Evolutionary conservation across 2,329 filamentous ascomycete genomes (phyloP), one percentile per base, ranked within the genome.

Genomic region (Macrophomina phaseolina): DNA sequence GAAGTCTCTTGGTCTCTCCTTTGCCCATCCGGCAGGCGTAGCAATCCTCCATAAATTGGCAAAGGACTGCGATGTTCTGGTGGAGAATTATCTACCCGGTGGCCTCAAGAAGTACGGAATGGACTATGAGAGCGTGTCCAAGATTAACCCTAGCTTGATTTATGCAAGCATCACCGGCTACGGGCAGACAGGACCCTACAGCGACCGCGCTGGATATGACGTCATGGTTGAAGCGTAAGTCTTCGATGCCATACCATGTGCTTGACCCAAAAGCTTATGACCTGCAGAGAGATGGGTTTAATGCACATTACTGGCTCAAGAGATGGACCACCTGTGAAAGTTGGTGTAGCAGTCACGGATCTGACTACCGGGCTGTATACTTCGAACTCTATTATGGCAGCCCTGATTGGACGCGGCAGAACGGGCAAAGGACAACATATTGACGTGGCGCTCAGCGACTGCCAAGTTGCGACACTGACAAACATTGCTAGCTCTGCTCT

Each of bases 161-260:
- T 99, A 99, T 76, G 93, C 94, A 14, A 97, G 93, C 71, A 97
- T 99, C 73, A 99, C 95, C 0, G 95, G 95, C 0, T 99, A 98
- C 75, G 95, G 95, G 2, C 95, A 99, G 77, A 97, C 92, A 1
- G 95, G 95, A 0, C 95, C 95, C 0, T 97, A 97, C 79, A 88
- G 90, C 5, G 87, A 89, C 70, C 87, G 95, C 14, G 93, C 95
- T 3, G 95, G 95, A 4, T 99, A 99, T 83, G 95, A 99, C 79
- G 95, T 99, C 71, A 99, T 99, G 94, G 94, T 99, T 11, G 95
- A 99, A 82, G 95, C 95, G 68, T 83, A 72, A 67, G 80, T 76
- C 8, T 7, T 46, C 6, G 14, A 18, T 14, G 4, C 32, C 6
- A 36, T 16, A 16, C n/a, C 30, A 28, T 23, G 3, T 46, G 5